Evolutionary conservation across 805 yeast genomes (phyloP).

Genomic region (Wickerhamomyces canadensis): DNA sequence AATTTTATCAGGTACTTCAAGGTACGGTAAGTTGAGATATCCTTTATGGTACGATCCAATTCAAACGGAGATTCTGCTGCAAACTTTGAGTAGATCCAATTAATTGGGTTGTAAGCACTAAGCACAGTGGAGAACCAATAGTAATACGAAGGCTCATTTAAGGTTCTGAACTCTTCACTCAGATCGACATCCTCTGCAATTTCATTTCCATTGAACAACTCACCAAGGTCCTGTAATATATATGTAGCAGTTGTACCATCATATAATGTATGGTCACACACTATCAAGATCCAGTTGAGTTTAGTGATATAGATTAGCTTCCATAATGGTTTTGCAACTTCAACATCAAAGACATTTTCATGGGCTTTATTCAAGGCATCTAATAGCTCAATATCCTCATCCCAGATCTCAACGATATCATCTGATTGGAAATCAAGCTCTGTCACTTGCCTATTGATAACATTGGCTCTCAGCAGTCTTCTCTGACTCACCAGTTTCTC

Average conservation of each 20-base stretch:
- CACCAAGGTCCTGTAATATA: neutral
- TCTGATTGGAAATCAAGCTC: neutral
- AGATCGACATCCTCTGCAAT: neutral
- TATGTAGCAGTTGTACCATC: neutral
- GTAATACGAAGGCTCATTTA: neutral
- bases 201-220: neutral
- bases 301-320: neutral
- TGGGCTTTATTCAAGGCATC: neutral
- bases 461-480: neutral
- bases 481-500: neutral
- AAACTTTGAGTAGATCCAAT: neutral
- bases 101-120: neutral
- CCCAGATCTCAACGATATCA: neutral
- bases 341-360: neutral
- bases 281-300: neutral
- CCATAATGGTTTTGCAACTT: neutral
- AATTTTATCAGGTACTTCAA: neutral
- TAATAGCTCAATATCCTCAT: neutral
- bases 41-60: neutral
- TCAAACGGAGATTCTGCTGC: neutral
- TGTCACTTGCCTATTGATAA: neutral
- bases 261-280: conserved; percentile 1
- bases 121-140: neutral
- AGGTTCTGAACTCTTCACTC: neutral
- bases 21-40: neutral